phyloP scores from a whole-genome alignment of 148 eudicot genomes.

The Chenopodium album region DNA sequence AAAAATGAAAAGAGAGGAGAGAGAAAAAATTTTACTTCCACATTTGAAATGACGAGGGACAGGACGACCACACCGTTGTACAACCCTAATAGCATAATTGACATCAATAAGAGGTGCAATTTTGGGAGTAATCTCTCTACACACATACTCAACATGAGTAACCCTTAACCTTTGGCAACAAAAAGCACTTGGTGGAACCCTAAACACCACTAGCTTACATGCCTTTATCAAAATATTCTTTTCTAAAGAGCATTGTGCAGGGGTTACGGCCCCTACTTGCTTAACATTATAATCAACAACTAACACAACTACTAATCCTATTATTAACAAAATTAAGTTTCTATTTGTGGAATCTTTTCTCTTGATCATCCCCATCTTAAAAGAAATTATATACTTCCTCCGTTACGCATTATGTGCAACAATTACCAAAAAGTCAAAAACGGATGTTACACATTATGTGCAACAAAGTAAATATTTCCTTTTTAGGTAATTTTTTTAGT shows the following conservation, averaged over 20 bases:
- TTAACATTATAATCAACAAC: too few species aligned
- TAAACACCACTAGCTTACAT: slow-evolving; percentile 28
- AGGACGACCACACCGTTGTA: slow-evolving; percentile 36
- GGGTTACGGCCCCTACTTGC: slow-evolving; percentile 18
- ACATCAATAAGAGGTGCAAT: slow-evolving; percentile 33
- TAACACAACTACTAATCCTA: neutral
- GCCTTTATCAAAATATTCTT: slow-evolving; percentile 28
- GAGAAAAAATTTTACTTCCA: slow-evolving; percentile 33
- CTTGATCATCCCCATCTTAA: neutral
- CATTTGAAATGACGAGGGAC: slow-evolving; percentile 48
- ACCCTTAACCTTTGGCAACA: slow-evolving; percentile 37
- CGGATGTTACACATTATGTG: too few species aligned
- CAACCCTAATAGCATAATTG: slow-evolving; percentile 29
- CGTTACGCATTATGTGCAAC: too few species aligned
- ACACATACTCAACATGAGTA: slow-evolving; percentile 29
- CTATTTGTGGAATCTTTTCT: neutral
- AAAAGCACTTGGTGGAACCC: slow-evolving; percentile 24
- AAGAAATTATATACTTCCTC: too few species aligned
- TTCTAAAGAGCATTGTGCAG: slow-evolving; percentile 28
- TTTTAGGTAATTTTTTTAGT: too few species aligned
- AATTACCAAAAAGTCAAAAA: too few species aligned
- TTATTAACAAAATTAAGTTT: neutral
- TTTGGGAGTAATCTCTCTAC: slow-evolving; percentile 37
- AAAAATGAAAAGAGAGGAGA: neutral
- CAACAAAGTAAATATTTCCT: too few species aligned